Evolutionary conservation across 2,329 filamentous ascomycete genomes (phyloP).

Genomic region (Stemphylium lycopersici): DNA sequence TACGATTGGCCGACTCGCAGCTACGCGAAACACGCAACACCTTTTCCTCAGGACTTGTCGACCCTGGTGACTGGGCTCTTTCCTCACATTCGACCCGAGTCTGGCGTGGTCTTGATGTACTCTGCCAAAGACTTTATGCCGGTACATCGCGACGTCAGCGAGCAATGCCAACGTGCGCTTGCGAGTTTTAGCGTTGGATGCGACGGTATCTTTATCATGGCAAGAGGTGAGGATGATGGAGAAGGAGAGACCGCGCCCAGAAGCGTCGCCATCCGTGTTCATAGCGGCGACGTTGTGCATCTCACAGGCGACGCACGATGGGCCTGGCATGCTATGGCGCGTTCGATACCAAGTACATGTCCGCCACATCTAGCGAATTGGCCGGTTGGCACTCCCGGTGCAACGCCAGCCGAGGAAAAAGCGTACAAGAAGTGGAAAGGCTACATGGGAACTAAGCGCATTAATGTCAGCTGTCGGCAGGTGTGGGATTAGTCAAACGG

Average conservation of each 20-base stretch:
- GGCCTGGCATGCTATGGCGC: constrained; percentile 95
- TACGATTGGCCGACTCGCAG: constrained; percentile 94
- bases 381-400: constrained; percentile 60
- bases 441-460: constrained; percentile 49
- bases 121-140: constrained; percentile 89
- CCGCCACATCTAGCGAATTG: constrained; percentile 75
- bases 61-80: constrained; percentile 74
- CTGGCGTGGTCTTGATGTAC: constrained; percentile 94
- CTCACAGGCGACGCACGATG: constrained; percentile 83
- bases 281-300: constrained; percentile 87
- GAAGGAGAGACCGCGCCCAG: constrained; percentile 37
- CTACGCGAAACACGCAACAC: constrained; percentile 74
- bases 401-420: constrained; percentile 38
- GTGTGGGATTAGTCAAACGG: constrained; percentile 43
- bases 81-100: constrained; percentile 79
- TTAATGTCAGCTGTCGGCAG: constrained; percentile 51
- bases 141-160: constrained; percentile 92
- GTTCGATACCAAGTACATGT: constrained; percentile 80
- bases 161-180: constrained; percentile 79
- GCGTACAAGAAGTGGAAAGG: constrained; percentile 49
- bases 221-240: constrained; percentile 50
- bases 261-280: constrained; percentile 56
- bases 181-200: constrained; percentile 91
- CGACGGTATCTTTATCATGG: constrained; percentile 84
- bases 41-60: constrained; percentile 77